Conservation (phyloP, 163 green algal genomes). For the Smithsoniella earleae region DNA sequence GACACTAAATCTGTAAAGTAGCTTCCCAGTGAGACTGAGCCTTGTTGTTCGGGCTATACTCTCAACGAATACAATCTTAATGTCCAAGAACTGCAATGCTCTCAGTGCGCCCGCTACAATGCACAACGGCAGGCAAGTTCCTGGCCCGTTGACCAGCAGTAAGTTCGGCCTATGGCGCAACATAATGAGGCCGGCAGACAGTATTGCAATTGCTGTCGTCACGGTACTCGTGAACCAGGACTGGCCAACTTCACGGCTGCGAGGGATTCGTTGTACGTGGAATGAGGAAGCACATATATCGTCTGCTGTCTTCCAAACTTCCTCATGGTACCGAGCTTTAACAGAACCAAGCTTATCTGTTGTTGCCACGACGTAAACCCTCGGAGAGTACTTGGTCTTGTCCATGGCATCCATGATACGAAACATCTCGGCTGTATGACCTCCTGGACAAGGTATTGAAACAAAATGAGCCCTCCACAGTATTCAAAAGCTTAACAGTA, state of each 20-base stretch:
- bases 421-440: constrained; percentile 25
- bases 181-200: background rate
- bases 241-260: constrained; percentile 18
- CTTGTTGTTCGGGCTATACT: constrained; percentile 6
- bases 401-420: background rate
- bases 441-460: background rate
- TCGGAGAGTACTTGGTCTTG: background rate
- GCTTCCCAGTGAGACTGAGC: constrained; percentile 12
- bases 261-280: background rate
- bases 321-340: constrained; percentile 6
- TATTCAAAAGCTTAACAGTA: too few relatives aligned
- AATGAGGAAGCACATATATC: background rate
- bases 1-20: background rate
- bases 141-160: constrained; percentile 23
- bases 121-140: constrained; percentile 22
- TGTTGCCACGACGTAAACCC: constrained; percentile 2
- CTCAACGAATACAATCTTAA: constrained; percentile 27
- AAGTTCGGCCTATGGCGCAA: background rate
- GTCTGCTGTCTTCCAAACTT: background rate
- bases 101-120: background rate
- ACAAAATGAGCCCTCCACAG: too few relatives aligned
- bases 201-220: background rate
- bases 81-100: background rate
- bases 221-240: constrained; percentile 4
- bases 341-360: background rate